Conservation (phyloP, 495 filamentous ascomycete genomes). For the Penicillium paxilli region DNA sequence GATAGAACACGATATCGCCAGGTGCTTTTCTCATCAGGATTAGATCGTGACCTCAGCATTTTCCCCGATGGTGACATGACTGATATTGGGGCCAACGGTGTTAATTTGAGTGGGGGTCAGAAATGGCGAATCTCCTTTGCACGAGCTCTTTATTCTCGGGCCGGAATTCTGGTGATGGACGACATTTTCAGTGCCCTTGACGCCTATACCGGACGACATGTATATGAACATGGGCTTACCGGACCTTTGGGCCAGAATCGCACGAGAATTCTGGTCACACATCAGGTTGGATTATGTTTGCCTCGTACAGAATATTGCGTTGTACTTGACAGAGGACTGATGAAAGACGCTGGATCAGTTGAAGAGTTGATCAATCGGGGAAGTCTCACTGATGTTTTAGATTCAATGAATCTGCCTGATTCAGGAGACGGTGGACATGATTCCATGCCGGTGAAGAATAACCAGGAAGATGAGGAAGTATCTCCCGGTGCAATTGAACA, state of each 20-base stretch:
- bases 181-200: slow-evolving; percentile 54
- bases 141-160: slow-evolving; percentile 51
- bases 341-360: too few species aligned
- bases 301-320: slow-evolving; percentile 70
- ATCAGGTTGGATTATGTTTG: slow-evolving; percentile 78
- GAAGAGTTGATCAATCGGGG: too few species aligned
- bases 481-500: too few species aligned
- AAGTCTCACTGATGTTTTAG: too few species aligned
- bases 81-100: slow-evolving; percentile 78
- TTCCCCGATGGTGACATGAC: slow-evolving; percentile 73
- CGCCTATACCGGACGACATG: slow-evolving; percentile 54
- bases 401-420: too few species aligned
- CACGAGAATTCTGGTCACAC: slow-evolving; percentile 34
- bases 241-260: slow-evolving; percentile 6
- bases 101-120: slow-evolving; percentile 80
- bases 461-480: too few species aligned
- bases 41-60: slow-evolving; percentile 74
- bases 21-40: slow-evolving; percentile 64
- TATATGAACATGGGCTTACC: slow-evolving; percentile 54
- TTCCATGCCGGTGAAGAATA: too few species aligned
- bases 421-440: too few species aligned
- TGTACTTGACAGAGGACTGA: too few species aligned
- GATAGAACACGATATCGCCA: slow-evolving; percentile 41
- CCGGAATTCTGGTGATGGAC: slow-evolving; percentile 51
- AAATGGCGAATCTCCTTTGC: slow-evolving; percentile 69